Percentiles rank a stretch among this genome's conserved stretches.
Evolutionary conservation across 2,329 filamentous ascomycete species (phyloP).

Genomic region (Aulographum hederae): DNA sequence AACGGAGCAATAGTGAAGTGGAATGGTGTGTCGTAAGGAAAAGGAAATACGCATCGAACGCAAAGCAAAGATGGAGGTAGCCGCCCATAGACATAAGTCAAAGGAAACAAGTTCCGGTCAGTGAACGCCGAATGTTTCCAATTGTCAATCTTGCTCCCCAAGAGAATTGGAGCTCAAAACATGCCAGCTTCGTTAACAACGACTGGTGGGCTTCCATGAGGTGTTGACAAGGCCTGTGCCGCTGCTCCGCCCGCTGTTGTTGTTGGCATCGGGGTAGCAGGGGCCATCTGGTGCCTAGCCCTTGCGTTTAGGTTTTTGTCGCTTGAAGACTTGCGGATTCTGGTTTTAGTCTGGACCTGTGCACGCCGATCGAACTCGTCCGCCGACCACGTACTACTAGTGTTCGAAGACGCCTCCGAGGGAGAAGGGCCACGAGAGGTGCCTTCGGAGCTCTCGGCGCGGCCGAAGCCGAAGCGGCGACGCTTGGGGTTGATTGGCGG

Average conservation of each 20-base stretch:
- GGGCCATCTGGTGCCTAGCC: background rate
- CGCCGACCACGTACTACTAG: background rate
- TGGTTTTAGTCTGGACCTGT: background rate
- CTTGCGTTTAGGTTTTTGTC: background rate
- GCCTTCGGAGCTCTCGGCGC: conserved; percentile 12
- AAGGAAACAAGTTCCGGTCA: too few relatives aligned
- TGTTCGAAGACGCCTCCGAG: background rate
- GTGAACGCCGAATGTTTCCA: too few relatives aligned
- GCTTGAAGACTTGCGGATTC: background rate
- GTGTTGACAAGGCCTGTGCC: background rate
- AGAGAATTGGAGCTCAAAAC: too few relatives aligned
- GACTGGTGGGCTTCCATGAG: background rate
- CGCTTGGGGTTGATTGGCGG: conserved; percentile 42
- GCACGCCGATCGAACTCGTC: background rate
- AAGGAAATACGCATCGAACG: too few relatives aligned
- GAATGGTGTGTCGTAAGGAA: too few relatives aligned
- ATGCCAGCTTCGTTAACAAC: background rate
- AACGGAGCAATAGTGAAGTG: too few relatives aligned
- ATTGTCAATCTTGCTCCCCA: too few relatives aligned
- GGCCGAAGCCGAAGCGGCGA: conserved; percentile 26
- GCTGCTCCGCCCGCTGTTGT: background rate
- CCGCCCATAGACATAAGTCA: too few relatives aligned
- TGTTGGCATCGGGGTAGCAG: too few relatives aligned
- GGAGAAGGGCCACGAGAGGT: background rate
- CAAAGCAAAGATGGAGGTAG: too few relatives aligned